Evolutionary conservation across 768 basidiomycete species (phyloP), one percentile per base, ranked within the genome.

Genomic region (Lactarius deliciosus): DNA sequence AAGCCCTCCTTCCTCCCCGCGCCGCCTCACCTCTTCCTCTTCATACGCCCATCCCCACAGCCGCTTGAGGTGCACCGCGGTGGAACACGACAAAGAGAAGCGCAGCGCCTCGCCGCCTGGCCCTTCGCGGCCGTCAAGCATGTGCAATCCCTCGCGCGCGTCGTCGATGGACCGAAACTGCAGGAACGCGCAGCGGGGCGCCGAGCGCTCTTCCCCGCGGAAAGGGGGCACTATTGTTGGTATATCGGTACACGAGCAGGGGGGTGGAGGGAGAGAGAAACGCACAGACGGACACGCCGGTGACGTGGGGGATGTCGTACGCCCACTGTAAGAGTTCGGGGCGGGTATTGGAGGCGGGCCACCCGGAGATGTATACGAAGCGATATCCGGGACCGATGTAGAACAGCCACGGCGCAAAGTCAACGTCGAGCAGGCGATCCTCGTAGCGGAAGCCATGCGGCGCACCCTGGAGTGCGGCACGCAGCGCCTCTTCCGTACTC

Each of bases 391-490:
- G 28, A 2, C 62, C 53, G 25, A 59, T 22, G 28, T 56, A 25
- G 34, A 56, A 56, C 7, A 22, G 1, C 68, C 64, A 65, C 15
- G 16, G 56, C 2, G 68, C 65, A 59, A 63, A 68, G 40, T 68
- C 65, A 20, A 63, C 18, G 7, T 57, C 34, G 4, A 66, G 57
- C 32, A 69, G 53, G 7, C 65, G 68, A 3, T 45, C 32, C 47
- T 3, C 13, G 13, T 67, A 60, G 18, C 66, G 60, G 43, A 68
- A 69, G n/a, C 68, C 68, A 38, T 59, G 57, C 2, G 34, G 43
- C 8, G 50, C 61, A 20, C 65, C 65, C 47, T 61, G 36, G 15
- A 61, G 57, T 13, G 54, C 60, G n/a, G 65, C 68, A 5, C 61
- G 60, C 1, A 59, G 32, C 7, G 65, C 61, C 8, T 62, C 60